phyloP scores from a whole-genome alignment of 306 rosid genomes.

The Dicorynia guianensis region DNA sequence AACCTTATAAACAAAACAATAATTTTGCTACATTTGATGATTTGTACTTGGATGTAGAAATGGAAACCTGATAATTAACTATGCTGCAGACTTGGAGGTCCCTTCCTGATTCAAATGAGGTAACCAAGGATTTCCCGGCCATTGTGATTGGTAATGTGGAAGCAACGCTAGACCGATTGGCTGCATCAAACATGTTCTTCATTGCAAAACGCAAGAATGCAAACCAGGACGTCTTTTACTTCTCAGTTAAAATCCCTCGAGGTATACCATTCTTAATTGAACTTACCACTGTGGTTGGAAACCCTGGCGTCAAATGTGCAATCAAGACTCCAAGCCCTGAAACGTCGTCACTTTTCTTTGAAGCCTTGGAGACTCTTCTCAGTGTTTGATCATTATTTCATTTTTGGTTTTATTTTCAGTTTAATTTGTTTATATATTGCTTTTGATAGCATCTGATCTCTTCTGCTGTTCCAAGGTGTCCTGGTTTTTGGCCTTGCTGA shows the following conservation, averaged over 20 bases:
- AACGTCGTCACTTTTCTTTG: constrained; percentile 79
- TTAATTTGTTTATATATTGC: constrained; percentile 39
- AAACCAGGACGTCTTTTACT: constrained; percentile 96
- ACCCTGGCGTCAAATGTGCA: constrained; percentile 87
- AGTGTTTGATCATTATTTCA: constrained; percentile 50
- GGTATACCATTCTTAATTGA: constrained; percentile 82
- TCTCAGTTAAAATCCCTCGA: constrained; percentile 84
- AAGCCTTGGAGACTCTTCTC: constrained; percentile 83
- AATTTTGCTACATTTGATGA: constrained; percentile 4
- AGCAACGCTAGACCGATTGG: constrained; percentile 69
- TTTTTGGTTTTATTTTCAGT: constrained; percentile 26
- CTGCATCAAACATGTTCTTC: constrained; percentile 84
- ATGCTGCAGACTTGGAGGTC: constrained; percentile 93
- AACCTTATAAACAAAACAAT: constrained; percentile 25
- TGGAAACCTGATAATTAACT: constrained; percentile 34
- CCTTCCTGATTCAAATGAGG: constrained; percentile 94
- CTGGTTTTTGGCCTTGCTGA: constrained; percentile 30
- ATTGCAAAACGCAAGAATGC: constrained; percentile 90
- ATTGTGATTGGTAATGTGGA: constrained; percentile 66
- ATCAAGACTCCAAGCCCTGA: constrained; percentile 94
- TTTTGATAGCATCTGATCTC: constrained; percentile 42
- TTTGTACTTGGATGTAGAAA: constrained; percentile 17
- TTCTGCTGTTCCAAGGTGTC: constrained; percentile 34
- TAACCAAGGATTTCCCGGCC: constrained; percentile 79
- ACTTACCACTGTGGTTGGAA: constrained; percentile 74